A percentile compares a stretch with the other conserved stretches of the same genome.
Evolutionary conservation across 2,329 filamentous ascomycete genomes (phyloP).

Genomic region (Colletotrichum sidae): DNA sequence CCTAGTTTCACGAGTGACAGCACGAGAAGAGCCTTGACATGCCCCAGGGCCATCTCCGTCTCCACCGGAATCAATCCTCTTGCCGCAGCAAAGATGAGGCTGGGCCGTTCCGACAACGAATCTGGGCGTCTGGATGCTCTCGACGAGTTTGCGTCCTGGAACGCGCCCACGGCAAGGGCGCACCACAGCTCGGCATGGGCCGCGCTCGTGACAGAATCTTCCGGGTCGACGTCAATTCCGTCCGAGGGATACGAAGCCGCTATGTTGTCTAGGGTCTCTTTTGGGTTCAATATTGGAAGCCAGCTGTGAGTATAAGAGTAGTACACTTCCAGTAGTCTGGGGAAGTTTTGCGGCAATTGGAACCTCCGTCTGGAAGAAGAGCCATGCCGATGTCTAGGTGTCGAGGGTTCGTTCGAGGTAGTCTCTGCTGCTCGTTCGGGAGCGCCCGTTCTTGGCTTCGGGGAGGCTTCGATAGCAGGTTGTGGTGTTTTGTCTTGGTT

Average conservation of each 20-base stretch:
- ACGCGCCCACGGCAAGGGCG: conserved; percentile 67
- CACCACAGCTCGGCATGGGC: conserved; percentile 71
- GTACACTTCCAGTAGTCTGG: conserved; percentile 76
- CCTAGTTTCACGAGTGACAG: conserved; percentile 74
- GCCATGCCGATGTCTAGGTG: conserved; percentile 20
- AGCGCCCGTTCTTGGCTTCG: conserved; percentile 1
- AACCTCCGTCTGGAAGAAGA: conserved; percentile 25
- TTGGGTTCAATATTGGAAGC: conserved; percentile 77
- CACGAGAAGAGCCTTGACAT: conserved; percentile 67
- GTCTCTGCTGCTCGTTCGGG: conserved; percentile 22
- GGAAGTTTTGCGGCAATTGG: conserved; percentile 65
- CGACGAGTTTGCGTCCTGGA: conserved; percentile 57
- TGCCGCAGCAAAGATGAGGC: conserved; percentile 61
- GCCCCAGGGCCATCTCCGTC: conserved; percentile 51
- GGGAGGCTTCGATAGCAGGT: conserved; percentile 8
- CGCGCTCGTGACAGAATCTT: conserved; percentile 46
- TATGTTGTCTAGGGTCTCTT: conserved; percentile 67
- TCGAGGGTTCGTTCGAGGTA: background rate
- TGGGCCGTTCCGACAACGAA: conserved; percentile 44
- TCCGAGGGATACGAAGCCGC: conserved; percentile 55
- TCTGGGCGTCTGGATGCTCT: conserved; percentile 35
- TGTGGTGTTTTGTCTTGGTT: conserved; percentile 19
- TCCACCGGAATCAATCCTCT: conserved; percentile 61
- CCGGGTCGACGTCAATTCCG: conserved; percentile 45
- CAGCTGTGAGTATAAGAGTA: conserved; percentile 82